Evolutionary conservation across 495 filamentous ascomycete genomes (phyloP).

Genomic region (Umbilicaria muhlenbergii): DNA sequence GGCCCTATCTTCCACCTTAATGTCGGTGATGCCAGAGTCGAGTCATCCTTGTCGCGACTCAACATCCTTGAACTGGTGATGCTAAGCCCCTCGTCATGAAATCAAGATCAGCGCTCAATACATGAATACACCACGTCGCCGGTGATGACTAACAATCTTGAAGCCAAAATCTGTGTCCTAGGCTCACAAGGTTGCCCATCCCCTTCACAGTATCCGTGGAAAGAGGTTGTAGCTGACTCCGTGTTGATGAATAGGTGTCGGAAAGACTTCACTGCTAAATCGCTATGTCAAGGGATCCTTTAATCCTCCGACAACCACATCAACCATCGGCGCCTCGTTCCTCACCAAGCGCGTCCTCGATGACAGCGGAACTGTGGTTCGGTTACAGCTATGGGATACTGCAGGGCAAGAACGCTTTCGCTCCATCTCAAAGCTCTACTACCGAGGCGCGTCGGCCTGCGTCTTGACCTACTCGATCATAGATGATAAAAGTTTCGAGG

Average conservation of each 20-base stretch:
- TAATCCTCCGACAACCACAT: slow-evolving; percentile 45
- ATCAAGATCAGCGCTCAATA: too few species aligned
- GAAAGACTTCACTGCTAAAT: slow-evolving; percentile 84
- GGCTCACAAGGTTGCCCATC: slow-evolving; percentile 49
- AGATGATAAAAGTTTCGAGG: slow-evolving; percentile 66
- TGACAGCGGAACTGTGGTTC: slow-evolving; percentile 62
- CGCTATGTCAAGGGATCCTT: slow-evolving; percentile 75
- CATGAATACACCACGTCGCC: background rate
- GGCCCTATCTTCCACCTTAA: too few species aligned
- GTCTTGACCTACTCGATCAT: slow-evolving; percentile 94
- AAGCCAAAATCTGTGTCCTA: slow-evolving; percentile 86
- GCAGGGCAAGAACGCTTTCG: slow-evolving; percentile 94
- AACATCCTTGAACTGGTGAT: too few species aligned
- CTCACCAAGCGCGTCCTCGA: slow-evolving; percentile 86
- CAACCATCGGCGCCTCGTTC: slow-evolving; percentile 86
- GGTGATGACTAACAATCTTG: slow-evolving; percentile 56
- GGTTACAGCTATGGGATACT: slow-evolving; percentile 87
- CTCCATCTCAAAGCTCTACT: slow-evolving; percentile 84
- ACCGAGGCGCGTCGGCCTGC: slow-evolving; percentile 85
- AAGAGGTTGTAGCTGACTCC: slow-evolving; percentile 8
- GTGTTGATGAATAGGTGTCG: slow-evolving; percentile 44
- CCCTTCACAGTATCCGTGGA: background rate
- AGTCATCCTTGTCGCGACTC: too few species aligned
- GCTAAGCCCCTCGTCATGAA: too few species aligned
- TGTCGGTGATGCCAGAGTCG: too few species aligned